A percentile compares a stretch with the other conserved stretches of the same genome.
These are phyloP conservation scores for Zygoascus tannicola DNA, from an alignment of 805 yeast species.

Conservation along the genomic window DNA sequence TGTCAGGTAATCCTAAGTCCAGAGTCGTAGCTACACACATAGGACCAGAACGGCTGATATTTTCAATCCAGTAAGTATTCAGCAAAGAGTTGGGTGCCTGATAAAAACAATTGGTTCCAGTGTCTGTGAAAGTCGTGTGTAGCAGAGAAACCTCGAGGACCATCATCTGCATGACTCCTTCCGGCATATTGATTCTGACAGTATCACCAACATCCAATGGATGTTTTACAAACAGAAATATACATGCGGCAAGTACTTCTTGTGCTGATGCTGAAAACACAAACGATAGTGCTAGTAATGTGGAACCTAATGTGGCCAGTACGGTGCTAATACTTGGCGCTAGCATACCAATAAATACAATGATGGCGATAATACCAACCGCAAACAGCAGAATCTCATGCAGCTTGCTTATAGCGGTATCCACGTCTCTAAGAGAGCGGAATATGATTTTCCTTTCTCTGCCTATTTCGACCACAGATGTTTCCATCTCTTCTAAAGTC, in stretches of 20 bases:
- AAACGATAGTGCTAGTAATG: conserved; percentile 32
- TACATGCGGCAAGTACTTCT: conserved; percentile 32
- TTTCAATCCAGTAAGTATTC: conserved; percentile 31
- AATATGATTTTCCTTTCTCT: conserved; percentile 29
- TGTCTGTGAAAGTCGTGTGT: conserved; percentile 28
- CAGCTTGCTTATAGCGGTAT: conserved; percentile 31
- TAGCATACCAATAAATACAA: conserved; percentile 33
- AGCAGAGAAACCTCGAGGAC: conserved; percentile 29
- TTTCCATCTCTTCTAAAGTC: conserved; percentile 29
- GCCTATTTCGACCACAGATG: conserved; percentile 26
- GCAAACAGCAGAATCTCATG: conserved; percentile 29
- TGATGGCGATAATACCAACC: conserved; percentile 26
- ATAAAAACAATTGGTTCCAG: conserved; percentile 21
- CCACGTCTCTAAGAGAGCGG: conserved; percentile 31
- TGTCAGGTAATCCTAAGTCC: conserved; percentile 30
- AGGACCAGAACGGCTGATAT: conserved; percentile 29
- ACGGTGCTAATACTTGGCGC: conserved; percentile 33
- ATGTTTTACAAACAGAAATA: conserved; percentile 34
- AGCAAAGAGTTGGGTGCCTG: conserved; percentile 32
- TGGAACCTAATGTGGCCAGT: conserved; percentile 33
- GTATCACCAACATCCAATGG: conserved; percentile 35
- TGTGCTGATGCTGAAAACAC: conserved; percentile 30
- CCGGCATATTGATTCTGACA: conserved; percentile 23
- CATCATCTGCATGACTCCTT: conserved; percentile 20
- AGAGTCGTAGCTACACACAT: conserved; percentile 20